A percentile compares a stretch with the other conserved stretches of the same genome.
phyloP scores from a whole-genome alignment of 2,329 filamentous ascomycete genomes.

The Ascochyta clinopodiicola region DNA sequence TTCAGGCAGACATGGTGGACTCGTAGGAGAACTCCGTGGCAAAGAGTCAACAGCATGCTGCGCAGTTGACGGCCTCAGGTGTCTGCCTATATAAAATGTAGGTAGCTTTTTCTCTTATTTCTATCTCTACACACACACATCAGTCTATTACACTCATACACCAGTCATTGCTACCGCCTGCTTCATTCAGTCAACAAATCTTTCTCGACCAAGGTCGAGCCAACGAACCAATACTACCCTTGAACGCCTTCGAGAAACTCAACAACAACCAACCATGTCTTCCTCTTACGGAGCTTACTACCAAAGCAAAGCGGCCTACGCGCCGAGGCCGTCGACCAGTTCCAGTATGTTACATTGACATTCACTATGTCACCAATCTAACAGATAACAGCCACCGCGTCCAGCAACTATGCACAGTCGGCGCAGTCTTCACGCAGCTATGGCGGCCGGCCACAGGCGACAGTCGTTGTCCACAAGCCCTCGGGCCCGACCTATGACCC shows the following conservation, averaged over 20 bases:
- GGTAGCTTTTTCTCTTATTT: background rate
- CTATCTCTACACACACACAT: background rate
- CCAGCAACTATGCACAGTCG: constrained; percentile 8
- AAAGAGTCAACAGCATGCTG: background rate
- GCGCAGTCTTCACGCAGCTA: constrained; percentile 6
- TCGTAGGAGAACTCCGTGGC: background rate
- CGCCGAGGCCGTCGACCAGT: background rate
- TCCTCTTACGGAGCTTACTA: background rate
- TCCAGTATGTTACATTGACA: background rate
- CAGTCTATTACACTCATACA: background rate
- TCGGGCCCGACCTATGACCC: constrained; percentile 3
- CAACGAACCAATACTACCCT: background rate
- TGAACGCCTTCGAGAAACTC: background rate
- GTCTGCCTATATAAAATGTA: constrained; percentile 10
- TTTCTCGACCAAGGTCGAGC: background rate
- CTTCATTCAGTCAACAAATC: background rate
- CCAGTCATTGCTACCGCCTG: background rate
- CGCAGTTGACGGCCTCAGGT: constrained; percentile 6
- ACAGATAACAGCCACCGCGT: background rate
- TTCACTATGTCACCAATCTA: background rate
- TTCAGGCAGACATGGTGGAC: constrained; percentile 11
- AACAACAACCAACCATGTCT: constrained; percentile 9
- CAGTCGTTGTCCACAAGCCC: constrained; percentile 10
- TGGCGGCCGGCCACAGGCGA: background rate
- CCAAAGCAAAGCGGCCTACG: constrained; percentile 1